A percentile compares a stretch with the other conserved stretches of the same genome.
Evolutionary conservation across 2,329 filamentous ascomycete species (phyloP).

Genomic region (Penicillium sumatraense): DNA sequence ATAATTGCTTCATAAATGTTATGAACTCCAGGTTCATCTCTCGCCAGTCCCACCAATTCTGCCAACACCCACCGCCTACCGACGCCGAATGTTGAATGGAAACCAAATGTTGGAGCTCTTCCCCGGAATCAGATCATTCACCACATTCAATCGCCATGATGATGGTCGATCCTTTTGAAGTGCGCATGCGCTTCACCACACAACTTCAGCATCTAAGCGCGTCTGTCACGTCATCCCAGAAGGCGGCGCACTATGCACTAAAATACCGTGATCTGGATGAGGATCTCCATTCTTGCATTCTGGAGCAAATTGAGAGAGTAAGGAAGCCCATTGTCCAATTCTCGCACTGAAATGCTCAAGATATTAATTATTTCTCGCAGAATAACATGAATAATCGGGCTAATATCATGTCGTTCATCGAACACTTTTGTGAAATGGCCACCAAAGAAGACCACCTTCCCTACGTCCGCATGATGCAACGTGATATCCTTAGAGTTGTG

Average conservation of each 20-base stretch:
- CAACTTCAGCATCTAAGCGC: constrained; percentile 91
- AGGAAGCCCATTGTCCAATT: constrained; percentile 22
- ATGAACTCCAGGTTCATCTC: too few species aligned
- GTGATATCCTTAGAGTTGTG: constrained; percentile 88
- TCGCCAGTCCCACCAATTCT: too few species aligned
- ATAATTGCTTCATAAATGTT: too few species aligned
- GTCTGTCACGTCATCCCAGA: constrained; percentile 83
- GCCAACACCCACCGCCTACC: constrained; percentile 23
- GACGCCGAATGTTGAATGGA: background rate
- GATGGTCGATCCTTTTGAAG: constrained; percentile 91
- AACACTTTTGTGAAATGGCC: constrained; percentile 88
- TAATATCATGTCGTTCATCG: constrained; percentile 99
- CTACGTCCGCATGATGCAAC: constrained; percentile 92
- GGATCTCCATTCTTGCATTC: constrained; percentile 94
- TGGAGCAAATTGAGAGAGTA: constrained; percentile 90
- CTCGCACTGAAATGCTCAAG: background rate
- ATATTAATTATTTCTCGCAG: constrained; percentile 44
- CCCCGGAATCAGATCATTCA: background rate
- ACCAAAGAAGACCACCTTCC: constrained; percentile 74
- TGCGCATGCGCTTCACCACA: constrained; percentile 93
- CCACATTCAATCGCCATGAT: constrained; percentile 33
- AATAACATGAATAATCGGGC: constrained; percentile 96
- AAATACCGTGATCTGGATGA: constrained; percentile 95
- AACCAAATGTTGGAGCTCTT: background rate
- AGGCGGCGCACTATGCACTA: constrained; percentile 92